These are phyloP conservation scores for Trifolium dubium DNA, from an alignment of 306 rosid genomes.

Conservation along the genomic window DNA sequence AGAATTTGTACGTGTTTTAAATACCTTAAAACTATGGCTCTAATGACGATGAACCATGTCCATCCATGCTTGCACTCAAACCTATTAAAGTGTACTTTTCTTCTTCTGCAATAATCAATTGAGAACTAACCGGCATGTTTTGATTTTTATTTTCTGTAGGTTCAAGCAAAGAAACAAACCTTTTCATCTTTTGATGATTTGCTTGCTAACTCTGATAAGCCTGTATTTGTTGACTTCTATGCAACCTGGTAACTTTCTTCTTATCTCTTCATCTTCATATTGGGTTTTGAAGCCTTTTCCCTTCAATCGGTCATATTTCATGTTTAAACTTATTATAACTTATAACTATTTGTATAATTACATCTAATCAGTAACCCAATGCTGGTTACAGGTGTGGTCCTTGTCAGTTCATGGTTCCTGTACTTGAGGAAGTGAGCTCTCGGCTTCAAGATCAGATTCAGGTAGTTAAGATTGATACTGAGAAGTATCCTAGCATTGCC, in stretches of 20 bases:
- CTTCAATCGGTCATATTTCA: conserved; percentile 5
- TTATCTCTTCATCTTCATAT: background rate
- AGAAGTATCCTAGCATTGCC: conserved; percentile 88
- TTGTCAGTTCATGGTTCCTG: conserved; percentile 91
- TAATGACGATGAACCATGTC: background rate
- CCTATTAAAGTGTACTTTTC: background rate
- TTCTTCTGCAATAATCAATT: conserved; percentile 12
- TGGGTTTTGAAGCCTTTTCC: background rate
- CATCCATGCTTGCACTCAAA: background rate
- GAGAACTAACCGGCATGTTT: conserved; percentile 21
- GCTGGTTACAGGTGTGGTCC: conserved; percentile 89
- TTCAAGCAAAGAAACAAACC: conserved; percentile 79
- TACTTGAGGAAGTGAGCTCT: conserved; percentile 79
- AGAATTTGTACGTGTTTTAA: background rate
- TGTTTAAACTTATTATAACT: background rate
- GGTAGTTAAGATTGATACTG: conserved; percentile 91
- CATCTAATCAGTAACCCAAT: conserved; percentile 35
- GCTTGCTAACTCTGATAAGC: conserved; percentile 72
- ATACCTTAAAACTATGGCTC: background rate
- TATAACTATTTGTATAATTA: background rate
- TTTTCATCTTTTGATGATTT: conserved; percentile 85
- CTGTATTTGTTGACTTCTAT: conserved; percentile 93
- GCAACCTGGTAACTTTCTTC: conserved; percentile 80
- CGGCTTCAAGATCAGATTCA: conserved; percentile 64
- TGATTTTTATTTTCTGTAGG: conserved; percentile 52